phyloP scores from a whole-genome alignment of 1,284 basidiomycete species.

The Rhodotorula sp. region DNA sequence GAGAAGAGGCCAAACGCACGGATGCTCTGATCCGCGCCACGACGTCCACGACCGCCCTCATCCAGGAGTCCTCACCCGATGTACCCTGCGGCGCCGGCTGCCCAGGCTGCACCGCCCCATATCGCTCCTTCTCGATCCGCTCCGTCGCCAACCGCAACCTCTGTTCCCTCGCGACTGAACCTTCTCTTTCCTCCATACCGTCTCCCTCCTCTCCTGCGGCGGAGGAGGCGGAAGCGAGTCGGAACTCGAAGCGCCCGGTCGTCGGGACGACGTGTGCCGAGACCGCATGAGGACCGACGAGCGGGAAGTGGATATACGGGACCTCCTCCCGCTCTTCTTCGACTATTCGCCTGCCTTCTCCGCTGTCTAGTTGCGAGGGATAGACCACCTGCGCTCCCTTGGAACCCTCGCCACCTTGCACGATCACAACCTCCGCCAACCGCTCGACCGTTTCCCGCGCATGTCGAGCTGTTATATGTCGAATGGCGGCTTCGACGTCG shows the following conservation, averaged over 20 bases:
- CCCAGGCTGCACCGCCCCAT: not conserved
- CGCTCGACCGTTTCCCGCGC: conserved; percentile 4
- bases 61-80: conserved; percentile 11
- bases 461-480: conserved; percentile 1
- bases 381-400: not conserved
- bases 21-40: conserved; percentile 21
- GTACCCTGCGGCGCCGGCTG: not conserved
- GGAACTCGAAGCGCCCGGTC: conserved; percentile 30
- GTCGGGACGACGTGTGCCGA: conserved; percentile 9
- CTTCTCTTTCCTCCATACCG: not conserved
- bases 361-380: not conserved
- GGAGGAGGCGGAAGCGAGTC: not conserved
- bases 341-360: not conserved
- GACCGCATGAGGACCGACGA: conserved; percentile 20
- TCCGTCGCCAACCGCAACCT: conserved; percentile 17
- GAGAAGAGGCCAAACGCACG: conserved; percentile 7
- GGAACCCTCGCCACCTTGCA: not conserved
- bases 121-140: conserved; percentile 14
- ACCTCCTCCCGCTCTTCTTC: not conserved
- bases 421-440: not conserved
- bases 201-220: not conserved
- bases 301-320: conserved; percentile 22
- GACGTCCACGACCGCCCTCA: conserved; percentile 16
- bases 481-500: conserved; percentile 12
- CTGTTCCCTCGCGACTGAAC: conserved; percentile 1